These are phyloP conservation scores for Dothideomycetes sp. DNA, from an alignment of 2,329 filamentous ascomycete species.

Conservation along the genomic window DNA sequence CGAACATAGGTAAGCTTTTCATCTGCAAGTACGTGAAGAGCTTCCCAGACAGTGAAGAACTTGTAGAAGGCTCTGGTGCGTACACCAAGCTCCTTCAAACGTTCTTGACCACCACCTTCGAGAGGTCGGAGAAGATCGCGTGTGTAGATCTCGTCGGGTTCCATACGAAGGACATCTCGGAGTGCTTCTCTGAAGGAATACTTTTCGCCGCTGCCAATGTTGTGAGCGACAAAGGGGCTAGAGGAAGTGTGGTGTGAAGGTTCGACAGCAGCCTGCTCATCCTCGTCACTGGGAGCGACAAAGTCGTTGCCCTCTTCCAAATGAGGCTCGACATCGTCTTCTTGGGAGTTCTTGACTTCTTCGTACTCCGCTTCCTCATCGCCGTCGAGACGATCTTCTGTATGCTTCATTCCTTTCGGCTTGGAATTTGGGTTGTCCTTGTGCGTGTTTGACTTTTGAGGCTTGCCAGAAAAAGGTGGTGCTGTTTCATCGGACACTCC, in stretches of 20 bases:
- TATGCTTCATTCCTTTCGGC: conserved; percentile 11
- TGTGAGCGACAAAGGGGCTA: conserved; percentile 5
- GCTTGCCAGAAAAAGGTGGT: too few relatives aligned
- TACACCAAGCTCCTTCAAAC: conserved; percentile 32
- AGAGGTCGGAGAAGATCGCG: conserved; percentile 31
- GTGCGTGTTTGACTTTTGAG: too few relatives aligned
- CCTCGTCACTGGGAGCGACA: neutral
- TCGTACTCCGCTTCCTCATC: conserved; percentile 10
- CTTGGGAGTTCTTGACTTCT: conserved; percentile 8
- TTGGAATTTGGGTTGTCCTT: too few relatives aligned
- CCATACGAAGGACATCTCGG: conserved; percentile 20
- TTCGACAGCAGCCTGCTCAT: conserved; percentile 1
- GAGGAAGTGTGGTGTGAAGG: conserved; percentile 3
- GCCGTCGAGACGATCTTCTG: conserved; percentile 1
- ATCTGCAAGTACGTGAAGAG: conserved; percentile 24
- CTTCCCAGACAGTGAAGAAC: conserved; percentile 35
- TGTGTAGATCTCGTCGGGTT: conserved; percentile 27
- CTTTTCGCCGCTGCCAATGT: conserved; percentile 8
- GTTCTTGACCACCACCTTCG: conserved; percentile 30
- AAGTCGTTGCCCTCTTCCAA: conserved; percentile 3
- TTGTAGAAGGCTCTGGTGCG: conserved; percentile 32
- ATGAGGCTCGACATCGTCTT: neutral
- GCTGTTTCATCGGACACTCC: too few relatives aligned
- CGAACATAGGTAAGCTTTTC: conserved; percentile 31
- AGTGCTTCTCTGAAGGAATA: conserved; percentile 8